Base-by-base conservation (phyloP, 2,329 filamentous ascomycete genomes). In the Colletotrichum sansevieriae region DNA sequence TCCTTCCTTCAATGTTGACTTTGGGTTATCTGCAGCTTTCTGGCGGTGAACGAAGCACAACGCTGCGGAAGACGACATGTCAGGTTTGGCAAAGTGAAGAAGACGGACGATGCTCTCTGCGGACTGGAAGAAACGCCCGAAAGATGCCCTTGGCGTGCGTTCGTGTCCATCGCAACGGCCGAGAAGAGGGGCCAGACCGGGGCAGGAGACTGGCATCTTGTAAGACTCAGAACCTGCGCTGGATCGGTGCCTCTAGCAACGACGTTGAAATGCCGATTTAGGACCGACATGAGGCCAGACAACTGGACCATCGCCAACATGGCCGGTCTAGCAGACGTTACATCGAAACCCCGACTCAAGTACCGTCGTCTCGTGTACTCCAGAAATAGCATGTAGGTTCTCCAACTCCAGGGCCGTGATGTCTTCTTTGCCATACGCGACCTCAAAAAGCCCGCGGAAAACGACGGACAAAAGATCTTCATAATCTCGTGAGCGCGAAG, bases 401-500 rank as follows among this genome's bases (percentile, higher is more conserved):
- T 41, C 47, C 22, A 15, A 18, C 60, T 10, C 2, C 22, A n/a
- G 3, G n/a, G 22, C 25, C 39, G 55, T 29, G 39, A 29, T 15
- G 55, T 43, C 22, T 10, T 29, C 25, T 33, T 13, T 12, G 63
- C 22, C 47, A 54, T 33, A 25, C 13, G 18, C 46, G 8, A 1
- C 54, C 11, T 10, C 8, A 29, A 51, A 44, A 47, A n/a, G 22
- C 22, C 25, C 5, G 9, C 10, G 33, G 11, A 51, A 51, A 51
- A 8, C 5, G 43, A 15, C 35, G 35, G 22, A 51, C 29, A 18
- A 37, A 41, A 57, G n/a, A 57, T 67, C 59, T 18, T 29, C 49
- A 15, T 15, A 43, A 33, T 11, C 61, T 65, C 65, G 54, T 68
- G 54, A 46, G 44, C 54, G 20, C 18, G 33, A 43, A 37, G n/a